Base-by-base conservation (phyloP, 345 rosid species). In the Stellera chamaejasme region DNA sequence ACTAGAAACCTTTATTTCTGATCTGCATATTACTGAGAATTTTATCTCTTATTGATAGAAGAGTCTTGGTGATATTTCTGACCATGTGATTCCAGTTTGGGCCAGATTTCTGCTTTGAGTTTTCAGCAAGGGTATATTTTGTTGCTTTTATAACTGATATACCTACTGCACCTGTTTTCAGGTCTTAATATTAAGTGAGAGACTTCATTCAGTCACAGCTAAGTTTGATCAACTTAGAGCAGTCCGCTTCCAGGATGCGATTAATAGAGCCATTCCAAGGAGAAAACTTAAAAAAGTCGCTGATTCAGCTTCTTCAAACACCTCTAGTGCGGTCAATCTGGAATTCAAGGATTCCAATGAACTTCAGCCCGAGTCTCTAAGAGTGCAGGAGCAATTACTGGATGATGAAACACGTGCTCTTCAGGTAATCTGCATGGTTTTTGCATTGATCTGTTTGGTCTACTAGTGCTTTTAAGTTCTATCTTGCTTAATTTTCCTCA, bases 321-420 rank as follows among this genome's bases (percentile, higher is more conserved):
- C 72, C 42, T 59, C 80, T 57, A 67, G 50, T 58, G 43, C 64
- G 41, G 48, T 61, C 52, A 65, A 54, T 64, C 52, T 67, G n/a
- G 87, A 79, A 61, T 50, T 67, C 26, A 62, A 50, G 67, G 83
- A 77, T 50, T 64, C 77, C 11, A 75, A 75, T 54, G 91, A 66
- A 54, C 59, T 68, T 66, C 84, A 73, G 51, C 62, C 70, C n/a
- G 80, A 77, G 73, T 75, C 82, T 60, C 77, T 76, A 50, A 61
- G 74, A 59, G 77, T 84, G 54, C 86, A 81, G 73, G 82, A 82
- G 46, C 83, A 93, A 60, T 69, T 84, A 50, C 71, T 93, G 77
- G 99, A 87, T 64, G 79, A 89, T 62, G 97, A 93, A 75, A 93
- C 99, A 55, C 90, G 75, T 59, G 82, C 90, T 48, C 96, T 93